Evolutionary conservation across 2,329 filamentous ascomycete species (phyloP).

Genomic region (Fusarium fracticaudum): DNA sequence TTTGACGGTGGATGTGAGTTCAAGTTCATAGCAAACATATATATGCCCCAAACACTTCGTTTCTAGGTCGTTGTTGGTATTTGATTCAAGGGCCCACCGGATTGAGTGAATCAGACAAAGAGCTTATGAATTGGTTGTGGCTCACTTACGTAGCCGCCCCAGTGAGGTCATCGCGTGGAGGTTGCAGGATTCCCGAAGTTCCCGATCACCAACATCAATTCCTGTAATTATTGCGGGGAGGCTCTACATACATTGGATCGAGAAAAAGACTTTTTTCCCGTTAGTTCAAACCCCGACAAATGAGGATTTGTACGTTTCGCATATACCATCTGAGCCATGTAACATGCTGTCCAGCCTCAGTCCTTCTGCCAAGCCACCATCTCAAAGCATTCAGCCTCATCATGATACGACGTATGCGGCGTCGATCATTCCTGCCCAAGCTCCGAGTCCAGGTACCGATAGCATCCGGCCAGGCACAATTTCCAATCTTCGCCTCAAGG

Average conservation of each 20-base stretch:
- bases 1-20: neutral
- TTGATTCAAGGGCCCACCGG: neutral
- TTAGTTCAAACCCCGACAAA: neutral
- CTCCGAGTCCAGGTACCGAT: neutral
- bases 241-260: neutral
- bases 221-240: too few species aligned
- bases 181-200: slow-evolving; percentile 22
- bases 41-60: neutral
- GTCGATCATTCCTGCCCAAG: slow-evolving; percentile 21
- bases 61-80: neutral
- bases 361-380: slow-evolving; percentile 20
- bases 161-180: slow-evolving; percentile 36
- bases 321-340: slow-evolving; percentile 2
- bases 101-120: slow-evolving; percentile 5
- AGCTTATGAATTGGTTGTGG: slow-evolving; percentile 26
- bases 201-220: slow-evolving; percentile 19
- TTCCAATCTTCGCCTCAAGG: neutral
- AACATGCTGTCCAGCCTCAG: neutral
- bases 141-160: slow-evolving; percentile 33
- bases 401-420: slow-evolving; percentile 11
- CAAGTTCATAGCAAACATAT: neutral
- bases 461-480: neutral
- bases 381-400: slow-evolving; percentile 16
- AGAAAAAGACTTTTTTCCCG: neutral
- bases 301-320: neutral